Conservation (phyloP, 2,329 filamentous ascomycete species). For the Botrytis fabae region DNA sequence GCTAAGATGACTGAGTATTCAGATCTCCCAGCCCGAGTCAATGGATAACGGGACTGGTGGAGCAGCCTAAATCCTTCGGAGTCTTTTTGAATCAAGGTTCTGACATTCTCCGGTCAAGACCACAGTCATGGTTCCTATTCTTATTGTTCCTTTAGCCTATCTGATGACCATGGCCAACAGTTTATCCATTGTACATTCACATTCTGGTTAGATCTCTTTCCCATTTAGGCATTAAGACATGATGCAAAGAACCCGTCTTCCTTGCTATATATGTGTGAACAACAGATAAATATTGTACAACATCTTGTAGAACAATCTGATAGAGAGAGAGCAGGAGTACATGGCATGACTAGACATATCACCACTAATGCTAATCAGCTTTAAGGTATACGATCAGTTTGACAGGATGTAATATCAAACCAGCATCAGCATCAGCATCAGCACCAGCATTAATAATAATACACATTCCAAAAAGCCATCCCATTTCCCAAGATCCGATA, state of each 20-base stretch:
- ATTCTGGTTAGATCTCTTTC: not conserved
- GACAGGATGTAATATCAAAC: not conserved
- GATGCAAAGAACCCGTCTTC: not conserved
- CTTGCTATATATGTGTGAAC: conserved; percentile 2
- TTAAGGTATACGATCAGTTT: not conserved
- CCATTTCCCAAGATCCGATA: conserved; percentile 6
- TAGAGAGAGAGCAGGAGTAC: not conserved
- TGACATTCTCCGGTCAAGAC: conserved; percentile 13
- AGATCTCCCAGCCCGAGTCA: not conserved
- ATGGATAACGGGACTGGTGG: not conserved
- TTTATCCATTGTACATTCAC: not conserved
- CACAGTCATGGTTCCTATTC: not conserved
- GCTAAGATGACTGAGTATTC: not conserved
- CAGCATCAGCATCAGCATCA: not conserved
- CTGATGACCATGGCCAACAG: not conserved
- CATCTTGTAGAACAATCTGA: not conserved
- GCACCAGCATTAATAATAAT: not conserved
- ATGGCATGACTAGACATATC: not conserved
- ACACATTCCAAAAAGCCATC: not conserved
- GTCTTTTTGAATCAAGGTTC: conserved; percentile 2
- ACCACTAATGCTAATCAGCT: not conserved
- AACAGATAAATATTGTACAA: not conserved
- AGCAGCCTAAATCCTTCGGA: not conserved
- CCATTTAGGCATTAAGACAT: not conserved
- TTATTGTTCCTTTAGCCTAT: not conserved